These are phyloP conservation scores for Leccinum variicolor DNA, from an alignment of 768 basidiomycete genomes.

Conservation along the genomic window DNA sequence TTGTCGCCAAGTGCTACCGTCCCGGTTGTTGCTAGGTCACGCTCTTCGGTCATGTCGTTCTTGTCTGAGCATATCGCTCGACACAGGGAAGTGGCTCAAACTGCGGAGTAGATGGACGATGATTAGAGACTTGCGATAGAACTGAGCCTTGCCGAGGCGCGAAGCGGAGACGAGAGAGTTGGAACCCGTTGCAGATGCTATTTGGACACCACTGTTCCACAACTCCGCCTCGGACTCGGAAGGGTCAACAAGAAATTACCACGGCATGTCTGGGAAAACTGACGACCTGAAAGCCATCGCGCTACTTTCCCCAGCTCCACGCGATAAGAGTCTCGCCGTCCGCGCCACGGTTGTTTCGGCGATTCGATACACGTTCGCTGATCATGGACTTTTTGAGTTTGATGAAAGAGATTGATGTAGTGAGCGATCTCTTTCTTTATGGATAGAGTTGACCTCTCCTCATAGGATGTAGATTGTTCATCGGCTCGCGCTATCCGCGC, in stretches of 20 bases:
- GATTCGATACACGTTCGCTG: conserved; percentile 83
- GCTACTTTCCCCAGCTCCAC: conserved; percentile 87
- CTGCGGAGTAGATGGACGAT: conserved; percentile 51
- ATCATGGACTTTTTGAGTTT: conserved; percentile 90
- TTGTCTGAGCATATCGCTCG: conserved; percentile 13
- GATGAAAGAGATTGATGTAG: conserved; percentile 86
- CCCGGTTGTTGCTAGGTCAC: conserved; percentile 7
- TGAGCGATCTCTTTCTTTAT: conserved; percentile 35
- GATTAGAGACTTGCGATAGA: conserved; percentile 65
- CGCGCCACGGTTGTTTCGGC: conserved; percentile 90
- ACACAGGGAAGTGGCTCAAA: not conserved
- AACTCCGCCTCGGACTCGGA: conserved; percentile 81
- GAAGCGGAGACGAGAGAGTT: conserved; percentile 40
- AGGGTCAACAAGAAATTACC: no score
- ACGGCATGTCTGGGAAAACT: no score
- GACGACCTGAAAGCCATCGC: conserved; percentile 68
- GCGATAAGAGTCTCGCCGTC: conserved; percentile 63
- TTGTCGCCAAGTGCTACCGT: conserved; percentile 15
- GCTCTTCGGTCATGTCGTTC: conserved; percentile 12
- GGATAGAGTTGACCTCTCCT: not conserved
- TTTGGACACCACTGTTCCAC: conserved; percentile 92
- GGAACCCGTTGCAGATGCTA: conserved; percentile 79
- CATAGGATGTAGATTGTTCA: conserved; percentile 84
- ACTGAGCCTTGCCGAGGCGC: conserved; percentile 61
- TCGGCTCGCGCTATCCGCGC: conserved; percentile 80